Percentiles rank a stretch among this genome's conserved stretches.
Evolutionary conservation across 176 grass and related monocot species (phyloP).

Genomic region (Bonia amplexicaulis): DNA sequence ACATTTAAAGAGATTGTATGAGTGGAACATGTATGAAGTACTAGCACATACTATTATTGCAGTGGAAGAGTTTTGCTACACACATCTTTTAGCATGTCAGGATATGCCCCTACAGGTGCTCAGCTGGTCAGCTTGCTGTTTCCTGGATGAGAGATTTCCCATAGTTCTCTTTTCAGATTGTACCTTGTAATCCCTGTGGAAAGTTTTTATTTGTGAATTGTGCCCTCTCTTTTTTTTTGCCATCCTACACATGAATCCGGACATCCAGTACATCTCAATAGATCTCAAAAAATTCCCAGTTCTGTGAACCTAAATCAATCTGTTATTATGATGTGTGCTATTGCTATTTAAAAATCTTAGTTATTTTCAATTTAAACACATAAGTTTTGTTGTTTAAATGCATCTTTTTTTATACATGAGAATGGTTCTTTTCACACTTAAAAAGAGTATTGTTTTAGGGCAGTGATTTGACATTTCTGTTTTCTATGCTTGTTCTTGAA

Average conservation of each 20-base stretch:
- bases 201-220: not conserved
- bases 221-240: not conserved
- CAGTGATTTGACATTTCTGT: slow-evolving; percentile 28
- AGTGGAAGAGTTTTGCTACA: not conserved
- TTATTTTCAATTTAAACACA: not conserved
- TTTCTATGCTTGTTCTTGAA: slow-evolving; percentile 27
- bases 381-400: slow-evolving; percentile 5
- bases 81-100: not conserved
- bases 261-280: not conserved
- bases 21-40: not conserved
- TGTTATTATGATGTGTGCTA: not conserved
- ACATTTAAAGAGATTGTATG: not conserved
- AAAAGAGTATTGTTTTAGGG: not conserved
- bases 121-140: not conserved
- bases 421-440: not conserved
- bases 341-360: not conserved
- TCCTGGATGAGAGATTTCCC: not conserved
- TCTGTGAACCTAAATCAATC: not conserved
- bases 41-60: not conserved
- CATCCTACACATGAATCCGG: not conserved
- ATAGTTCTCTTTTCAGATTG: not conserved
- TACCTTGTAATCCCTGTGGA: not conserved
- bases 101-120: not conserved
- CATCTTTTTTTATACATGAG: not conserved
- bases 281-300: not conserved